Conservation (phyloP, 116 monocot genomes). For the Iris pallida region DNA sequence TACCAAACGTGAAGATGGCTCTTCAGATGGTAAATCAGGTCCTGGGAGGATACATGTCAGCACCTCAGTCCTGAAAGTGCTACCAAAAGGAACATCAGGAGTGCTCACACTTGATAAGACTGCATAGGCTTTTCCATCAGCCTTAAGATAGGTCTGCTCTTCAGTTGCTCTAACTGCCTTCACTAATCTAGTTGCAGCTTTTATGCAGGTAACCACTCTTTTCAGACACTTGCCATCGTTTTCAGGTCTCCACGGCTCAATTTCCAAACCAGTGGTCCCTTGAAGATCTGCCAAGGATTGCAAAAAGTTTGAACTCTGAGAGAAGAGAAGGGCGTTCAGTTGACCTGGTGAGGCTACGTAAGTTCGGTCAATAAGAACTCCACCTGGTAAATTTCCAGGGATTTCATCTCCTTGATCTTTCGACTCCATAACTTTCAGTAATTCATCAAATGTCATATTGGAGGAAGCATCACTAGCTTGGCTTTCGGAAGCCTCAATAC, state of each 20-base stretch:
- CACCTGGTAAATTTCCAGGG: conserved; percentile 75
- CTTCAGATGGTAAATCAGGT: conserved; percentile 57
- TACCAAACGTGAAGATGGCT: conserved; percentile 55
- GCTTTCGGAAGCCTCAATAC: conserved; percentile 17
- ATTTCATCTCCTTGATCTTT: conserved; percentile 54
- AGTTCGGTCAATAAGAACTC: conserved; percentile 73
- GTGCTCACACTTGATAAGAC: conserved; percentile 73
- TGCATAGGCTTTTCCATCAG: conserved; percentile 76
- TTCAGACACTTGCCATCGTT: conserved; percentile 56
- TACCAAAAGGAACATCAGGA: conserved; percentile 95
- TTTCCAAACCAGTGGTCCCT: conserved; percentile 53
- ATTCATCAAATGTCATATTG: conserved; percentile 57
- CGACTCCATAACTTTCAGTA: conserved; percentile 57
- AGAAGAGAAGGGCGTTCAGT: conserved; percentile 74
- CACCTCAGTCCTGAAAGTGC: conserved; percentile 65
- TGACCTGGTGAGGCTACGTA: conserved; percentile 51
- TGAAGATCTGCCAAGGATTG: conserved; percentile 72
- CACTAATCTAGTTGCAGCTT: conserved; percentile 74
- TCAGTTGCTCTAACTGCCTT: conserved; percentile 90
- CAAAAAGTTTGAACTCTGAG: conserved; percentile 56
- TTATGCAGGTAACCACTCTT: conserved; percentile 75
- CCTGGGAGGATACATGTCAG: conserved; percentile 69
- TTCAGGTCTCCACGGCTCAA: conserved; percentile 57
- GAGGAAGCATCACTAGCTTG: conserved; percentile 24
- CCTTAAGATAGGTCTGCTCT: conserved; percentile 79